Evolutionary conservation across 306 rosid genomes (phyloP).

Genomic region (Cotoneaster glaucophyllus): DNA sequence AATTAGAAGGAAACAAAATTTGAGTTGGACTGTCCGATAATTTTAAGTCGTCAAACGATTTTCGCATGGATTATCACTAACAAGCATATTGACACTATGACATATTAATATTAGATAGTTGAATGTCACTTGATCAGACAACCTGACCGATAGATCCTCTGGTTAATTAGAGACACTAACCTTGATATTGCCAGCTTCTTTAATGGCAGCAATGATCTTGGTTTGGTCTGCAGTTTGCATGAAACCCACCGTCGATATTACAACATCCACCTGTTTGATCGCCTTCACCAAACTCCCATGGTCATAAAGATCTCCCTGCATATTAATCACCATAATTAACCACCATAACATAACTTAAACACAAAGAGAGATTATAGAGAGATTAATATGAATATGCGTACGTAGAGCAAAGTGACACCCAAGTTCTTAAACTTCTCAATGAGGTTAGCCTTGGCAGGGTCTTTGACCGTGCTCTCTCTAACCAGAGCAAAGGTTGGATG

Average conservation of each 20-base stretch:
- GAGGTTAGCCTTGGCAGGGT: conserved; percentile 52
- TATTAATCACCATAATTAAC: neutral
- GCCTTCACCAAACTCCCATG: conserved; percentile 70
- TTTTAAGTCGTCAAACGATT: too few species aligned
- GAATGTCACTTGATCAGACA: neutral
- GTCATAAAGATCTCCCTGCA: conserved; percentile 71
- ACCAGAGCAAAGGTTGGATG: conserved; percentile 73
- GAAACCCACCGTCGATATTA: conserved; percentile 66
- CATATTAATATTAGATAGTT: too few species aligned
- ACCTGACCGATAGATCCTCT: neutral
- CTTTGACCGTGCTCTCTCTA: conserved; percentile 58
- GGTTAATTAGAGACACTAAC: conserved; percentile 18
- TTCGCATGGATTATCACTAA: neutral
- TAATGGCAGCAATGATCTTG: conserved; percentile 80
- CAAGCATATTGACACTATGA: neutral
- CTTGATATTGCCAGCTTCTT: conserved; percentile 81
- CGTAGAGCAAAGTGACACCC: conserved; percentile 58
- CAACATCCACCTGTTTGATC: conserved; percentile 77
- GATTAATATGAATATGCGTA: conserved; percentile 6
- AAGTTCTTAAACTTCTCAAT: conserved; percentile 39
- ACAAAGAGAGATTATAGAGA: neutral
- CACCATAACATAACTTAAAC: neutral
- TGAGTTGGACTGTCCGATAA: too few species aligned
- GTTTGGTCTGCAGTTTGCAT: conserved; percentile 59
- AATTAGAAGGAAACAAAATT: too few species aligned